Percentiles rank a stretch among this genome's conserved stretches.
Evolutionary conservation across 305 asterid species (phyloP).

Genomic region (Nicotiana rustica): DNA sequence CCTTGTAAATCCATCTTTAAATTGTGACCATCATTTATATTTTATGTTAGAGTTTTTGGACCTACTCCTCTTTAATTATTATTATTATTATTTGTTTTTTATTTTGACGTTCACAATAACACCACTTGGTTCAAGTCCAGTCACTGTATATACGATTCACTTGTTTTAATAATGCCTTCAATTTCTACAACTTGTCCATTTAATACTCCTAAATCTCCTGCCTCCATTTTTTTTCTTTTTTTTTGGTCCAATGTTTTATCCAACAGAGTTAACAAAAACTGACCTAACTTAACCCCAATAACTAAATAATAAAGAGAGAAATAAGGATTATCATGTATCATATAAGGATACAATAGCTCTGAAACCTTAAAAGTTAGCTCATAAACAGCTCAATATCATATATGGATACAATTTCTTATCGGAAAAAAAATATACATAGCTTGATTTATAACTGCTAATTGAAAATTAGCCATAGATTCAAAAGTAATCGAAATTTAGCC

Average conservation of each 20-base stretch:
- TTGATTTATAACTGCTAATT: no score
- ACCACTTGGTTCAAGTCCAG: neutral
- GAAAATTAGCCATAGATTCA: no score
- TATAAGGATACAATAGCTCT: no score
- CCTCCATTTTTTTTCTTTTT: neutral
- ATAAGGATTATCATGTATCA: no score
- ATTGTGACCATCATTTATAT: conserved; percentile 12
- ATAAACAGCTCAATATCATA: no score
- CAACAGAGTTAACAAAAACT: no score
- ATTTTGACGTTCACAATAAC: neutral
- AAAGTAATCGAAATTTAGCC: no score
- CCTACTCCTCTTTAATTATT: conserved; percentile 14
- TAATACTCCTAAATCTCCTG: neutral
- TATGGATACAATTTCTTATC: no score
- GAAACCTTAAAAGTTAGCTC: no score
- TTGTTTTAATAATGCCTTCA: neutral
- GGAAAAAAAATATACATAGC: no score
- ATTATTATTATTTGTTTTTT: neutral
- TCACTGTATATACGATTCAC: neutral
- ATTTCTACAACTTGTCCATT: conserved; percentile 27
- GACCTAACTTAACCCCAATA: no score
- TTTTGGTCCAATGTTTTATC: neutral
- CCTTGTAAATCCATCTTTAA: conserved; percentile 27
- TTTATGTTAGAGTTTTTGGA: neutral
- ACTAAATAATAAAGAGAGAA: no score